Conservation (phyloP, 352 stramenopile genomes). For the Globisporangium nagaii region DNA sequence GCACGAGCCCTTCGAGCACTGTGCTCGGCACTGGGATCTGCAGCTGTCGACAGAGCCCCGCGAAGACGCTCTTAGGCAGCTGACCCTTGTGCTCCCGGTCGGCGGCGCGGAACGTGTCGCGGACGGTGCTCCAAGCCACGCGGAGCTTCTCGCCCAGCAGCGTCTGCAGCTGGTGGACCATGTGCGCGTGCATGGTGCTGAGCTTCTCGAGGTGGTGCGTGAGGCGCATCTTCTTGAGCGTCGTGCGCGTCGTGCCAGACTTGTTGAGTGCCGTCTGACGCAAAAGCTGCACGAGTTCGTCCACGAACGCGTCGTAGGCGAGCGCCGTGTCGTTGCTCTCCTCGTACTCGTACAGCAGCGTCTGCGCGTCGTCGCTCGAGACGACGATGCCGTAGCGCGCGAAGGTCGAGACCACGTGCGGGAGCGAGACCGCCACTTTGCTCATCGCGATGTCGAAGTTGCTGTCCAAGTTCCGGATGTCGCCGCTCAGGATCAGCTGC, state of each 20-base stretch:
- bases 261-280: constrained; percentile 36
- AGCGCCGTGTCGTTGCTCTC: constrained; percentile 68
- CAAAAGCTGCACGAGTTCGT: constrained; percentile 47
- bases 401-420: constrained; percentile 46
- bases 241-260: constrained; percentile 23
- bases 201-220: constrained; percentile 43
- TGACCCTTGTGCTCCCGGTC: constrained; percentile 30
- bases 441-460: constrained; percentile 60
- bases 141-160: constrained; percentile 39
- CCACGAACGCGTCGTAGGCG: constrained; percentile 54
- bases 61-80: constrained; percentile 35
- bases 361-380: constrained; percentile 49
- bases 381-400: constrained; percentile 39
- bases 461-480: constrained; percentile 68
- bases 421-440: constrained; percentile 28
- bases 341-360: constrained; percentile 64
- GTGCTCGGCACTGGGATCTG: constrained; percentile 22
- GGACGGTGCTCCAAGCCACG: constrained; percentile 44
- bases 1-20: constrained; percentile 38
- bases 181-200: constrained; percentile 34
- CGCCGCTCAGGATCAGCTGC: constrained; percentile 51
- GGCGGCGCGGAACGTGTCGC: constrained; percentile 41
- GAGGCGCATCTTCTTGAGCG: constrained; percentile 58
- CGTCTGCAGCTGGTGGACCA: constrained; percentile 38
- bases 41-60: constrained; percentile 26